These are phyloP conservation scores for Trichosanthes truncata DNA, from an alignment of 306 rosid genomes.

Conservation along the genomic window DNA sequence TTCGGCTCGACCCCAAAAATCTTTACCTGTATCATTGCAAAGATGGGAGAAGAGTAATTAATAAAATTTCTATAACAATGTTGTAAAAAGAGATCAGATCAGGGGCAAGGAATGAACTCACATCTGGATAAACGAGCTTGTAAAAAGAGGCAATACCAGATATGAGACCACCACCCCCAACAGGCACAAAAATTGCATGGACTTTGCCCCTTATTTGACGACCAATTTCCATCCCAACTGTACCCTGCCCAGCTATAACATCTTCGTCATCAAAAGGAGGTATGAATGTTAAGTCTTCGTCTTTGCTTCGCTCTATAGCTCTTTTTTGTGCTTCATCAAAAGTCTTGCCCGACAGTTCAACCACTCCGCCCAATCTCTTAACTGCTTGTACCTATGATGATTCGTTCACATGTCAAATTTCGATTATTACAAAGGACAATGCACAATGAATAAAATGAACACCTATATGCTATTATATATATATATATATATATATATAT, in stretches of 20 bases:
- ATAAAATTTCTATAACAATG: too few relatives aligned
- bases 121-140: slow-evolving; percentile 82
- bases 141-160: slow-evolving; percentile 90
- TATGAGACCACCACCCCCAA: slow-evolving; percentile 89
- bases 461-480: too few relatives aligned
- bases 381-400: slow-evolving; percentile 69
- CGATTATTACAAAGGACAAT: too few relatives aligned
- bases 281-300: slow-evolving; percentile 51
- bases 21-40: too few relatives aligned
- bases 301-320: slow-evolving; percentile 46
- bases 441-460: neutral
- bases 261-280: slow-evolving; percentile 89
- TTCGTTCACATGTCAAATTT: too few relatives aligned
- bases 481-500: too few relatives aligned
- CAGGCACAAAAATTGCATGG: slow-evolving; percentile 90
- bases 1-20: slow-evolving; percentile 83
- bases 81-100: too few relatives aligned
- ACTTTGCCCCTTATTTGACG: slow-evolving; percentile 56
- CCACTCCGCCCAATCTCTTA: slow-evolving; percentile 59
- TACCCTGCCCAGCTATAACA: slow-evolving; percentile 87
- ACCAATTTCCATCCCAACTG: slow-evolving; percentile 86
- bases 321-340: slow-evolving; percentile 76
- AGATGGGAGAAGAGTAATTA: too few relatives aligned
- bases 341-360: slow-evolving; percentile 60
- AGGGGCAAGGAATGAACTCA: too few relatives aligned